Conservation (phyloP, 108 stramenopile species). For the Conticribra guillardii region DNA sequence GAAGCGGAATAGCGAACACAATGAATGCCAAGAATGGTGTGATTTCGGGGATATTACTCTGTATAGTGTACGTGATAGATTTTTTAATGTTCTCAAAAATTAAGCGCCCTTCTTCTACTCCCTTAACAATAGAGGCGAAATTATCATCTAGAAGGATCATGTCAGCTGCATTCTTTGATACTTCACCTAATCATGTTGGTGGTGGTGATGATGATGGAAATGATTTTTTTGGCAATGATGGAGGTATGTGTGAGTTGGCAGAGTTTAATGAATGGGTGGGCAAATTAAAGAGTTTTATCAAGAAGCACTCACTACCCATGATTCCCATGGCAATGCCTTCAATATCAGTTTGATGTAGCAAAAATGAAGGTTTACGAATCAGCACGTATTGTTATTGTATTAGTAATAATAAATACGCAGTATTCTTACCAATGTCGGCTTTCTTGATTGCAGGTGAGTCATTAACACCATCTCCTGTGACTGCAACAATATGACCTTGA, state of each 20-base stretch:
- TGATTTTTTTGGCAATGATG: too few species aligned
- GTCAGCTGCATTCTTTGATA: constrained; percentile 78
- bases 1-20: constrained; percentile 59
- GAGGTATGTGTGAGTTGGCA: too few species aligned
- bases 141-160: constrained; percentile 83
- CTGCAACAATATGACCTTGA: constrained; percentile 92
- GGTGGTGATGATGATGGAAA: too few species aligned
- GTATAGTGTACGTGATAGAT: constrained; percentile 54
- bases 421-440: constrained; percentile 96
- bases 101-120: constrained; percentile 74
- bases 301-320: too few species aligned
- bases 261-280: too few species aligned
- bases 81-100: constrained; percentile 87
- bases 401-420: too few species aligned
- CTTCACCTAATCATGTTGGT: too few species aligned
- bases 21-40: constrained; percentile 53
- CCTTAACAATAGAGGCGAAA: constrained; percentile 78
- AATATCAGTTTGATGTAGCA: too few species aligned
- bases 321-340: constrained; percentile 98
- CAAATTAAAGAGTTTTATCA: too few species aligned
- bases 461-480: constrained; percentile 98
- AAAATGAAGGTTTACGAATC: too few species aligned
- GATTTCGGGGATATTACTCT: constrained; percentile 65
- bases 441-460: constrained; percentile 97
- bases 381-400: too few species aligned